Conservation (phyloP, 2,329 filamentous ascomycete genomes). For the Coleophoma cylindrospora region DNA sequence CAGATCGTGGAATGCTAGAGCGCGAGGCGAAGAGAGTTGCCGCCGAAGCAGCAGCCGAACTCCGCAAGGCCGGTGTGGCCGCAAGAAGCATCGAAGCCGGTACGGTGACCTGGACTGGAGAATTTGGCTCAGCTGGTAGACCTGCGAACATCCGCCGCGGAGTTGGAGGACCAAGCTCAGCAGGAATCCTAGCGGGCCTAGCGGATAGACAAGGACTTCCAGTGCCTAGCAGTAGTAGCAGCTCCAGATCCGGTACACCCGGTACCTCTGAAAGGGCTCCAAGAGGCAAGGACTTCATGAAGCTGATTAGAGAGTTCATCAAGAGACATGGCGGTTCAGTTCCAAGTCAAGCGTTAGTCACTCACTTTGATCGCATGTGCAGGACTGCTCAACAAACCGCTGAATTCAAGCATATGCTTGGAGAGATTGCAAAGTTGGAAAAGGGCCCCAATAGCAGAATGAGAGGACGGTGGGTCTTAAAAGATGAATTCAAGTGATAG, state of each 20-base stretch:
- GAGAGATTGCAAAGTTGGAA: slow-evolving; percentile 67
- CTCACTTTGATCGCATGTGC: slow-evolving; percentile 84
- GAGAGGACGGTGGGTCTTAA: slow-evolving; percentile 26
- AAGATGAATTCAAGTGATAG: slow-evolving; percentile 24
- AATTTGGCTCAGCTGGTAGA: slow-evolving; percentile 71
- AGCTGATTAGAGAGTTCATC: slow-evolving; percentile 75
- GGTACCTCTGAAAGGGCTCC: slow-evolving; percentile 32
- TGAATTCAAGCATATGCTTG: slow-evolving; percentile 79
- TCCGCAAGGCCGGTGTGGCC: slow-evolving; percentile 67
- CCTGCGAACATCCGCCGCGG: slow-evolving; percentile 44
- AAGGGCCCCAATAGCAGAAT: slow-evolving; percentile 26
- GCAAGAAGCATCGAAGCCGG: slow-evolving; percentile 73
- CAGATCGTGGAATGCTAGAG: slow-evolving; percentile 74
- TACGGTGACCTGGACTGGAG: slow-evolving; percentile 90
- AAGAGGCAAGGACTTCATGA: slow-evolving; percentile 58
- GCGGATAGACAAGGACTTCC: slow-evolving; percentile 45
- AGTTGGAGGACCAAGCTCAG: slow-evolving; percentile 48
- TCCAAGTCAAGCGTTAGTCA: slow-evolving; percentile 78
- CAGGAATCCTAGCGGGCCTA: slow-evolving; percentile 50
- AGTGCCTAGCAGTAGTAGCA: slow-evolving; percentile 32
- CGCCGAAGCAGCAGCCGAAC: slow-evolving; percentile 68
- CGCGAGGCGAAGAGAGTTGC: slow-evolving; percentile 78
- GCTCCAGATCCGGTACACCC: slow-evolving; percentile 42
- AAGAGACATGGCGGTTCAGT: slow-evolving; percentile 71
- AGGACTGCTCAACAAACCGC: slow-evolving; percentile 61